phyloP scores from a whole-genome alignment of 257 asterid genomes.

The Henckelia pumila region DNA sequence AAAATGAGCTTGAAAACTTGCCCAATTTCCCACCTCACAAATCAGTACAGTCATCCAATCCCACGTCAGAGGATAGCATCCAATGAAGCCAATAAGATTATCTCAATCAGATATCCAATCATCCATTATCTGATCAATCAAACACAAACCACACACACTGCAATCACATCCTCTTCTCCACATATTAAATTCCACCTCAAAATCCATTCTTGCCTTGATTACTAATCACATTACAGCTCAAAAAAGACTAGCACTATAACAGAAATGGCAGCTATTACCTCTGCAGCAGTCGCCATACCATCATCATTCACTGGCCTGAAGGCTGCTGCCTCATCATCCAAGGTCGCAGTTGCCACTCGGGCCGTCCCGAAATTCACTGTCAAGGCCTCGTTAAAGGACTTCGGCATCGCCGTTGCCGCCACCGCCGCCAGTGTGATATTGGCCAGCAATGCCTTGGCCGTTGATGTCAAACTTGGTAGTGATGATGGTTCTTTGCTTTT shows the following conservation, averaged over 20 bases:
- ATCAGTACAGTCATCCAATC: conserved; percentile 14
- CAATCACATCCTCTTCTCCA: conserved; percentile 18
- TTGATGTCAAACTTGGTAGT: conserved; percentile 57
- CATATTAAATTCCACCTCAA: conserved; percentile 33
- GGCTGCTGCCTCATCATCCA: conserved; percentile 34
- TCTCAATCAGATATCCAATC: conserved; percentile 31
- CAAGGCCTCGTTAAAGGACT: conserved; percentile 64
- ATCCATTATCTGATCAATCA: conserved; percentile 29
- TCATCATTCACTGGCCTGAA: conserved; percentile 73
- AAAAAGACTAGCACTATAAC: too few species aligned
- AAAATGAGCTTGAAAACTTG: not conserved
- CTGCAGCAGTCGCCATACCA: conserved; percentile 69
- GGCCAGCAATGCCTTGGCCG: conserved; percentile 70
- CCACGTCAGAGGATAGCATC: conserved; percentile 49
- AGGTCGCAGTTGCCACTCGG: conserved; percentile 25
- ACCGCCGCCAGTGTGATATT: conserved; percentile 64
- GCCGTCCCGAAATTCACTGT: conserved; percentile 37
- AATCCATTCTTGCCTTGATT: conserved; percentile 30
- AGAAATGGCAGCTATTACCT: conserved; percentile 67
- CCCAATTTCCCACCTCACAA: conserved; percentile 28
- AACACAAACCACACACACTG: conserved; percentile 41
- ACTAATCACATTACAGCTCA: conserved; percentile 13
- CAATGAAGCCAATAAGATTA: conserved; percentile 35
- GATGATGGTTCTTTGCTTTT: conserved; percentile 58
- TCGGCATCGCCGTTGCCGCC: conserved; percentile 61